Conservation (phyloP, 768 basidiomycete species). For the Leccinum barrowsii region DNA sequence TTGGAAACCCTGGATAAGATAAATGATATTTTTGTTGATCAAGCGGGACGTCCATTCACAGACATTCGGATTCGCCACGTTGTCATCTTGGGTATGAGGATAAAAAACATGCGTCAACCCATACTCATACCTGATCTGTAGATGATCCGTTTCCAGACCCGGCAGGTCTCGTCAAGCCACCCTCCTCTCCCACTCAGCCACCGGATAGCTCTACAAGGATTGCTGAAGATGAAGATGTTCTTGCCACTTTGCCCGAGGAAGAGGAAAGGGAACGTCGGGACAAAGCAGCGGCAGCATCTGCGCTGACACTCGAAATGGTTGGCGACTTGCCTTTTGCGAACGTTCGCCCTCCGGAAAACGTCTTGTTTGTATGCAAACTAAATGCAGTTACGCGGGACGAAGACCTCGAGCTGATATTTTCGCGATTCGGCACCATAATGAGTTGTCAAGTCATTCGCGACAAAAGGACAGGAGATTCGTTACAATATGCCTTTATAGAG, state of each 20-base stretch:
- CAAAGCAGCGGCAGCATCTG: conserved; percentile 88
- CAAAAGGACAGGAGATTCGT: conserved; percentile 90
- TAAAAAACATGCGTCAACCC: not conserved
- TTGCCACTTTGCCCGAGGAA: conserved; percentile 78
- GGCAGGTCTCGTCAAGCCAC: conserved; percentile 64
- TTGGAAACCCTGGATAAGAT: conserved; percentile 88
- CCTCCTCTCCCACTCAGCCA: conserved; percentile 72
- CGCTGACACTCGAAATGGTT: conserved; percentile 98
- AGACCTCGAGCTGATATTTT: conserved; percentile 96
- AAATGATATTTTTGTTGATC: conserved; percentile 88
- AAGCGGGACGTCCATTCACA: conserved; percentile 86
- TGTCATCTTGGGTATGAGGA: conserved; percentile 75
- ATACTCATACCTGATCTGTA: conserved; percentile 28
- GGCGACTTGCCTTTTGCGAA: conserved; percentile 98
- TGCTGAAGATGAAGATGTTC: conserved; percentile 90
- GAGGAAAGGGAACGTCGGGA: conserved; percentile 81
- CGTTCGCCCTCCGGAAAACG: conserved; percentile 96
- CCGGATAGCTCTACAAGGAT: conserved; percentile 88
- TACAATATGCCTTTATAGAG: conserved; percentile 99
- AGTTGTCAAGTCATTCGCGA: conserved; percentile 97
- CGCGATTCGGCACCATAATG: conserved; percentile 91
- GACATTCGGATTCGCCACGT: conserved; percentile 94
- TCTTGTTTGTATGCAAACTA: conserved; percentile 97
- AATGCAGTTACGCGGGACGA: conserved; percentile 95
- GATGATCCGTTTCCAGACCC: conserved; percentile 98